Base-by-base conservation (phyloP, 345 rosid genomes). In the Eucalyptus melliodora region DNA sequence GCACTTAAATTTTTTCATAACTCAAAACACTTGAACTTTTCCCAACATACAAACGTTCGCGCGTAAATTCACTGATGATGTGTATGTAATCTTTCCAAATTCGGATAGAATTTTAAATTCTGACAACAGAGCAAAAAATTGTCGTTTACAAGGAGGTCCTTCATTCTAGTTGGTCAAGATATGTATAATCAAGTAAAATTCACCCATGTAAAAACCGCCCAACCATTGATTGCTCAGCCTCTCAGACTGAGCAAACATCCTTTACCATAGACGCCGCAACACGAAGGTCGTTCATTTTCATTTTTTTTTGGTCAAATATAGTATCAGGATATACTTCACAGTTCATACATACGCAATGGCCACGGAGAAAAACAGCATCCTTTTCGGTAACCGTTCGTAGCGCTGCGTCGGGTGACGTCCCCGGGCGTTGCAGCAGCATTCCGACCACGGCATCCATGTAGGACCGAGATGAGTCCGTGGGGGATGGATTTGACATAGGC, bases 161-260 rank as follows among this genome's bases (percentile, higher is more conserved):
- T 37, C 0, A 72, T 19, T 0, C 12, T 72, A 0, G 26, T 19
- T 4, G 8, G 45, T 37, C 82, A 2, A 72, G 82, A 34, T 17
- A 37, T 0, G 82, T 72, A 34, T 34, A 72, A 37, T 11, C 45
- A 19, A 7, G 44, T 34, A 6, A 9, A 37, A 19, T 37, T 37
- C 45, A 34, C 45, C 82, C 14, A 5, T 72, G 82, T 37, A 37
- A 72, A 34, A 72, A 72, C 44, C 8, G 26, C 53, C 81, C 44
- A 69, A 69, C 81, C 12, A 5, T 6, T 34, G 81, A 26, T 9
- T 69, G 26, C 81, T 69, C 81, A 9, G 44, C 24, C 21, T 67
- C 44, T 9, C 7, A 9, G 81, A 9, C 24, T 2, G 44, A 31
- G 19, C 12, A 69, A 69, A 34, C 44, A 37, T 34, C 81, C 44